A percentile compares a stretch with the other conserved stretches of the same genome.
These are phyloP conservation scores for Capsicum rhomboideum DNA, from an alignment of 257 asterid species.

Conservation along the genomic window DNA sequence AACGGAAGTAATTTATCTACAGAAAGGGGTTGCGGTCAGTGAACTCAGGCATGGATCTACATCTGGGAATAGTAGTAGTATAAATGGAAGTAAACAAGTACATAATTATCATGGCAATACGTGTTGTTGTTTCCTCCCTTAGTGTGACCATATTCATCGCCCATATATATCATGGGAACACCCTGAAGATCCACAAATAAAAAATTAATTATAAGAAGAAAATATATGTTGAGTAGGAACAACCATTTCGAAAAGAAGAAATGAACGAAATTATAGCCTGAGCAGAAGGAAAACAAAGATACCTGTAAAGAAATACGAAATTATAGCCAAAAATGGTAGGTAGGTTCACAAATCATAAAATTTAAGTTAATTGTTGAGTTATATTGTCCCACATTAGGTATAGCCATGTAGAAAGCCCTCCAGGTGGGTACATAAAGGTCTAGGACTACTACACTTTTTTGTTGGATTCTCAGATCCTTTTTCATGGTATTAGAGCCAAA, in stretches of 20 bases:
- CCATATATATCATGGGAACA: slow-evolving; percentile 94
- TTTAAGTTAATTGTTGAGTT: not conserved
- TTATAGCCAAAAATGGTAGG: not conserved
- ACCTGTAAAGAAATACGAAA: too few species aligned
- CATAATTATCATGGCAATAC: slow-evolving; percentile 88
- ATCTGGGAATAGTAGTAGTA: not conserved
- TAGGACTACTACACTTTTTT: not conserved
- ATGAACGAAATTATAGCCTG: not conserved
- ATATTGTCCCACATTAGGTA: not conserved
- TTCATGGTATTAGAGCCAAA: not conserved
- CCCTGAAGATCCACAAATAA: slow-evolving; percentile 45
- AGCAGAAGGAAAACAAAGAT: too few species aligned
- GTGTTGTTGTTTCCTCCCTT: slow-evolving; percentile 99
- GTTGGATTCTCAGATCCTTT: not conserved
- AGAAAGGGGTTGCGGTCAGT: slow-evolving; percentile 8
- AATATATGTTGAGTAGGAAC: not conserved
- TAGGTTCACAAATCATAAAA: not conserved
- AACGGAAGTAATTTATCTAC: slow-evolving; percentile 86
- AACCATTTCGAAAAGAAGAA: not conserved
- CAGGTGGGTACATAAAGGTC: not conserved
- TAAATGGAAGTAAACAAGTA: slow-evolving; percentile 19
- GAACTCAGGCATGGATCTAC: not conserved
- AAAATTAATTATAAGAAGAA: not conserved
- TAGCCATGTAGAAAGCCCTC: not conserved
- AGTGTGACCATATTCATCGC: slow-evolving; percentile 96